Percentiles rank a stretch among this genome's conserved stretches.
Conservation (phyloP, 805 yeast species). For the Candida corydali region DNA sequence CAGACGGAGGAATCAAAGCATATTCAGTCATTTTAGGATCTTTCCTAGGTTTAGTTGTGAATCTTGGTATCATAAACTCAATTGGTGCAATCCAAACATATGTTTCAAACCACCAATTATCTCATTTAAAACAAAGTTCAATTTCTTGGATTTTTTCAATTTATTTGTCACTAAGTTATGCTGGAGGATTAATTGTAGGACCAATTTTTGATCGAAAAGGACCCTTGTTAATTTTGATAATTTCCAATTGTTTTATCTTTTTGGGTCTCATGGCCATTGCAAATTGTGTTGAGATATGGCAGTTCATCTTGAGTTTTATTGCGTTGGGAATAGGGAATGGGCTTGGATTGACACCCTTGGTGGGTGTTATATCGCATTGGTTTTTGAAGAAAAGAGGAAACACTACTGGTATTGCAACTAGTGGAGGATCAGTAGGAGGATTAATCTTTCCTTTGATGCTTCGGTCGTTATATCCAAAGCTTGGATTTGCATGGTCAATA, state of each 20-base stretch:
- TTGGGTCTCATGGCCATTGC: slow-evolving; percentile 55
- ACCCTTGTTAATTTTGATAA: slow-evolving; percentile 36
- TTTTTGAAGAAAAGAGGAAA: slow-evolving; percentile 53
- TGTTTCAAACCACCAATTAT: slow-evolving; percentile 52
- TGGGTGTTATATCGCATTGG: slow-evolving; percentile 66
- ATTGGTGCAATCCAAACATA: slow-evolving; percentile 63
- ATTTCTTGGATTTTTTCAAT: slow-evolving; percentile 66
- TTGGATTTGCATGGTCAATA: slow-evolving; percentile 60
- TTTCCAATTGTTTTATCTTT: slow-evolving; percentile 41
- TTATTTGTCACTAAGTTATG: slow-evolving; percentile 45
- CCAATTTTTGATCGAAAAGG: slow-evolving; percentile 64
- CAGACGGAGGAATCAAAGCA: slow-evolving; percentile 60
- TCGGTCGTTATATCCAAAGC: slow-evolving; percentile 36
- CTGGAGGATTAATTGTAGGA: slow-evolving; percentile 50
- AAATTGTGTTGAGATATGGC: slow-evolving; percentile 49
- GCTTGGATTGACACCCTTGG: slow-evolving; percentile 54
- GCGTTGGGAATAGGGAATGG: slow-evolving; percentile 59
- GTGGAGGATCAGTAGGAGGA: slow-evolving; percentile 71
- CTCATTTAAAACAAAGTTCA: slow-evolving; percentile 39
- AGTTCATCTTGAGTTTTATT: slow-evolving; percentile 57
- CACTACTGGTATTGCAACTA: slow-evolving; percentile 55
- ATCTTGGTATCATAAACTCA: slow-evolving; percentile 54
- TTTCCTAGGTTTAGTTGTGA: slow-evolving; percentile 50
- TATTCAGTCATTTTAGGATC: slow-evolving; percentile 55
- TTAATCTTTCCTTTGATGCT: slow-evolving; percentile 54